Percentiles rank a stretch among this genome's conserved stretches.
Evolutionary conservation across 768 basidiomycete genomes (phyloP).

Genomic region (Suillus occidentalis): DNA sequence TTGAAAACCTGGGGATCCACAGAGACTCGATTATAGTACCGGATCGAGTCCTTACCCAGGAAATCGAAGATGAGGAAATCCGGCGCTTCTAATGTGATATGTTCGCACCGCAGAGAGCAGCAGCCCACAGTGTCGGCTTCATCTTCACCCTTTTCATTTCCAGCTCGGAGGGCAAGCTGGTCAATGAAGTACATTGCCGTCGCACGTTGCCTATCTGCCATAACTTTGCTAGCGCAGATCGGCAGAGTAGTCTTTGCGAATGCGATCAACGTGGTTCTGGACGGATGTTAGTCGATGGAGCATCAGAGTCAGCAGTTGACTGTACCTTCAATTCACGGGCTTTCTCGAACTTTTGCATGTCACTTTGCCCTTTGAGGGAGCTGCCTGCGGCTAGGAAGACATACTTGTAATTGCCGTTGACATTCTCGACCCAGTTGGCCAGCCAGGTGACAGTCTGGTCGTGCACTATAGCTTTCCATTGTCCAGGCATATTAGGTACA

Average conservation of each 20-base stretch:
- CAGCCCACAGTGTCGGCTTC: conserved; percentile 99
- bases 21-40: conserved; percentile 89
- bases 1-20: conserved; percentile 96
- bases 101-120: conserved; percentile 95
- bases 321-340: conserved; percentile 91
- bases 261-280: conserved; percentile 87
- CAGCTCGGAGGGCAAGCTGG: conserved; percentile 93
- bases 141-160: conserved; percentile 99
- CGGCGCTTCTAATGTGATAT: conserved; percentile 88
- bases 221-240: conserved; percentile 89
- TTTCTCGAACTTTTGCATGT: conserved; percentile 98
- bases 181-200: conserved; percentile 99
- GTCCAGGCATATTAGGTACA: conserved; percentile 86
- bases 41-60: conserved; percentile 98
- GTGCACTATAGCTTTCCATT: conserved; percentile 86
- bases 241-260: conserved; percentile 82
- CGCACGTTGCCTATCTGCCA: conserved; percentile 95
- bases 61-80: conserved; percentile 94
- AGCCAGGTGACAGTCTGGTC: conserved; percentile 99
- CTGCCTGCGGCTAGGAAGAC: conserved; percentile 98
- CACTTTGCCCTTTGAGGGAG: conserved; percentile 96
- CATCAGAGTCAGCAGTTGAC: not conserved
- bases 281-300: conserved; percentile 10
- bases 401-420: conserved; percentile 94
- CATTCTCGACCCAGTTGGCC: conserved; percentile 98